These are phyloP conservation scores for Fusarium zealandicum DNA, from an alignment of 2,329 filamentous ascomycete species.

Conservation along the genomic window DNA sequence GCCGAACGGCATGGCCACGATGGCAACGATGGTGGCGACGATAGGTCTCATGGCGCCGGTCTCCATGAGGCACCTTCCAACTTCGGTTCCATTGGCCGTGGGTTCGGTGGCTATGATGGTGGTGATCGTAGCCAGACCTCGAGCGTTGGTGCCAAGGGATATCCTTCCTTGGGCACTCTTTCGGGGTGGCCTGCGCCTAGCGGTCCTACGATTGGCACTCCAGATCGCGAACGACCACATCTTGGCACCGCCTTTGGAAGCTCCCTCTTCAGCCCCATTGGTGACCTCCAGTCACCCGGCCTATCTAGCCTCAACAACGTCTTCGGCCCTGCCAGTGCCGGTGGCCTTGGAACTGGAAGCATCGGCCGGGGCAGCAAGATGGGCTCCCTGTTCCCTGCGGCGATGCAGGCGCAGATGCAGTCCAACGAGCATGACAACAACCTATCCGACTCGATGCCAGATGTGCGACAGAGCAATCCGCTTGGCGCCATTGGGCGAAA, in stretches of 20 bases:
- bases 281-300: constrained; percentile 79
- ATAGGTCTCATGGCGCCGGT: constrained; percentile 54
- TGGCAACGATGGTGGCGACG: constrained; percentile 62
- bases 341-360: constrained; percentile 65
- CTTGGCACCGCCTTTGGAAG: constrained; percentile 73
- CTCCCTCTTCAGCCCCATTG: constrained; percentile 78
- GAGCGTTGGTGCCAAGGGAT: constrained; percentile 81
- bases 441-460: constrained; percentile 63
- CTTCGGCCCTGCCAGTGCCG: constrained; percentile 69
- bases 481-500: constrained; percentile 73
- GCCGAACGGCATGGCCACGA: constrained; percentile 75
- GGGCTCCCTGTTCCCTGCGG: constrained; percentile 83
- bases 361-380: constrained; percentile 82
- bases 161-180: constrained; percentile 66
- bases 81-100: constrained; percentile 64
- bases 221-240: constrained; percentile 68
- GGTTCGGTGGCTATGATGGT: constrained; percentile 66
- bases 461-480: constrained; percentile 67
- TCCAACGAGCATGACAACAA: constrained; percentile 70
- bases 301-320: constrained; percentile 72
- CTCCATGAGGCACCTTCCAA: constrained; percentile 51
- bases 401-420: constrained; percentile 93
- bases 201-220: constrained; percentile 67
- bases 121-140: constrained; percentile 94
- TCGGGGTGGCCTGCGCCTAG: constrained; percentile 67